A percentile compares a stretch with the other conserved stretches of the same genome.
phyloP scores from a whole-genome alignment of 768 basidiomycete species.

The Agrocybe chaxingu region DNA sequence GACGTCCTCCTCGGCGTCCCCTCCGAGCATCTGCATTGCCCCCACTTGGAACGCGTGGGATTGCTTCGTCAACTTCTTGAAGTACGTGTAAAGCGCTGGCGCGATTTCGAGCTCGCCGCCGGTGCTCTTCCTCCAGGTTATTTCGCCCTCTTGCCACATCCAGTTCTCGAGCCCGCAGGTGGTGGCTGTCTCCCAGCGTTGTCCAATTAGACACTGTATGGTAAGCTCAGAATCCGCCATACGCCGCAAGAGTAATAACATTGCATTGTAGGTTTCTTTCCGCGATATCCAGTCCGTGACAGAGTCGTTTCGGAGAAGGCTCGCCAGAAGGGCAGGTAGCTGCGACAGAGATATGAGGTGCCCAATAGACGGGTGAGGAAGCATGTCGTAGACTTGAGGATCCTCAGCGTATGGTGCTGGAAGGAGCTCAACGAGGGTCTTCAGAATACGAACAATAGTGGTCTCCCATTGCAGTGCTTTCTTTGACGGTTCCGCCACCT shows the following conservation, averaged over 20 bases:
- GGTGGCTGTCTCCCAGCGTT: conserved; percentile 33
- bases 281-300: conserved; percentile 51
- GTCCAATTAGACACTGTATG: conserved; percentile 38
- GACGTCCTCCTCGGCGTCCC: conserved; percentile 25
- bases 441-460: conserved; percentile 33
- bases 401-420: conserved; percentile 43
- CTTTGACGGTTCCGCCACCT: background rate
- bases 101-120: conserved; percentile 28
- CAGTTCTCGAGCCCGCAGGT: conserved; percentile 42
- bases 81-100: conserved; percentile 45
- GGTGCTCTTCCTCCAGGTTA: conserved; percentile 34
- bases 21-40: conserved; percentile 37
- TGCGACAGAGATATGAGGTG: conserved; percentile 41
- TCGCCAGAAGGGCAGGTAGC: conserved; percentile 41
- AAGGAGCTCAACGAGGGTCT: conserved; percentile 36
- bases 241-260: conserved; percentile 42
- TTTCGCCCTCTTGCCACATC: conserved; percentile 44
- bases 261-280: conserved; percentile 43
- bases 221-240: conserved; percentile 53
- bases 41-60: conserved; percentile 47
- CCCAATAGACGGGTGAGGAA: conserved; percentile 45
- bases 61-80: conserved; percentile 51
- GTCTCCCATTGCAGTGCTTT: conserved; percentile 36
- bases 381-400: conserved; percentile 42
- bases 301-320: conserved; percentile 53